These are phyloP conservation scores for Mortierella antarctica DNA, from an alignment of 192 early-diverging fungal species.

Conservation along the genomic window DNA sequence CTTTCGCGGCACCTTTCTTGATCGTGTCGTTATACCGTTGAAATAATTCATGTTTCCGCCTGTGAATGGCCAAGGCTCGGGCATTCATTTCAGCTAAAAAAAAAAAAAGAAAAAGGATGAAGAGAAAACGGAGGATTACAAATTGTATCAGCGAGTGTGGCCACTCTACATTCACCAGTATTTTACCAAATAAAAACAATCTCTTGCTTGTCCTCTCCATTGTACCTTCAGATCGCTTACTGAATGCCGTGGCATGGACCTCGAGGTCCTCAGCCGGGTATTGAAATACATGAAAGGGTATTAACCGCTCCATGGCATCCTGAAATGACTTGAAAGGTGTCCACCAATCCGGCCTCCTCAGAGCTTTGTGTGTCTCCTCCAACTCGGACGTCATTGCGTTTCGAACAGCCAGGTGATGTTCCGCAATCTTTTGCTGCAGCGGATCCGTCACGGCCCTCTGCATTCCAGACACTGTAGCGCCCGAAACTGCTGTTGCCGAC, in stretches of 20 bases:
- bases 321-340: slow-evolving; percentile 70
- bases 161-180: background rate
- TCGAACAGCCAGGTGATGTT: slow-evolving; percentile 32
- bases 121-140: background rate
- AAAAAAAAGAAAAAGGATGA: background rate
- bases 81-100: slow-evolving; percentile 25
- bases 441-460: slow-evolving; percentile 38
- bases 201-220: background rate
- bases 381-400: slow-evolving; percentile 31
- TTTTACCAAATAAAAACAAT: background rate
- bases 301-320: slow-evolving; percentile 71
- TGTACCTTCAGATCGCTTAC: slow-evolving; percentile 21
- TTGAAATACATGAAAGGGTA: slow-evolving; percentile 83
- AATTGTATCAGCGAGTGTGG: no score
- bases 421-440: slow-evolving; percentile 37
- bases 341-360: slow-evolving; percentile 60
- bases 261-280: slow-evolving; percentile 65
- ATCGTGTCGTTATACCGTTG: slow-evolving; percentile 12
- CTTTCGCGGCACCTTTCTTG: slow-evolving; percentile 15
- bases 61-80: slow-evolving; percentile 11
- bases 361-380: slow-evolving; percentile 16
- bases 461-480: background rate
- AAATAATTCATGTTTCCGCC: slow-evolving; percentile 8
- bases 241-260: slow-evolving; percentile 35
- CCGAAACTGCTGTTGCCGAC: background rate